Evolutionary conservation across 805 yeast genomes (phyloP), one percentile per base, ranked within the genome.

Genomic region (Candida sphagnicola): DNA sequence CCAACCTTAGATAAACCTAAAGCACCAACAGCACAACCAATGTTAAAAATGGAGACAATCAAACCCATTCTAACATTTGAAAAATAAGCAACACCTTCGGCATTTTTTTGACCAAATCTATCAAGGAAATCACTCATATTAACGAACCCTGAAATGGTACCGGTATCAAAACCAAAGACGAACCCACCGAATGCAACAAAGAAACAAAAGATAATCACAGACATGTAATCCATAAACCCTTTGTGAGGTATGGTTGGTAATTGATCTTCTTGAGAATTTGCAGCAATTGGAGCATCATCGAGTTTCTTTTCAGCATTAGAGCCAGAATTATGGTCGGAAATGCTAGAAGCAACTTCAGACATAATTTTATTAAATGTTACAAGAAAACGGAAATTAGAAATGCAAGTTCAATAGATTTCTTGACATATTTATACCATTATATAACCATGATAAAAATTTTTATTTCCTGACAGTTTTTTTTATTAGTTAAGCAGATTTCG

Each of bases 91-190:
- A 51, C 59, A 41, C 82, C 82, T n/a, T 53, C 53, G 4, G 55
- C 35, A 41, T 63, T 46, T 2, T 45, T 16, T 44, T 66, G 60
- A 53, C 85, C 87, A 47, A 80, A 80, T 50, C 80, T 64, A 14
- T 47, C 40, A 37, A 62, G 54, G 59, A 74, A 82, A 45, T 78
- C 78, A n/a, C 67, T 50, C 80, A 81, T 77, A 55, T 77, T 77
- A 35, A 80, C 78, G 51, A 82, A 78, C 48, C 87, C 87, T 29
- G 85, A 79, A 59, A 81, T 76, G 46, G 88, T 80, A 66, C 88
- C 89, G 37, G 86, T 82, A 66, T 82, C 89, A 74, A 82, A 82
- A 43, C 89, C 89, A 53, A 80, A 82, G 32, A 82, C 81, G 56
- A 78, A 82, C 34, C 89, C 90, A 65, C 87, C 88, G 46, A 82